Conservation (phyloP, 179 eudicot species). For the Amaranthus tricolor region DNA sequence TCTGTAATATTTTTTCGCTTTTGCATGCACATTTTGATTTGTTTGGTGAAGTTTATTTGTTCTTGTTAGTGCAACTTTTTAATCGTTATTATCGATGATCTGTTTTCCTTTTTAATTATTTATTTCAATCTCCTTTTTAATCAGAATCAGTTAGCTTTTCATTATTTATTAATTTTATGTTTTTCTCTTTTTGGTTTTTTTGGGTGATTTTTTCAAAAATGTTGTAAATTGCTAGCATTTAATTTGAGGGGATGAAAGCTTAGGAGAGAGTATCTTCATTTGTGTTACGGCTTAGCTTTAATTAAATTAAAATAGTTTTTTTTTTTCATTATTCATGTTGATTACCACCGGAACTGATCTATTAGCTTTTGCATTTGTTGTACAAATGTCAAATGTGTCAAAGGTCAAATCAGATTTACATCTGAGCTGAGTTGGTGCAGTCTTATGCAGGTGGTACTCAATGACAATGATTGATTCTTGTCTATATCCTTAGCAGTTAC, state of each 20-base stretch:
- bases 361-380: not conserved
- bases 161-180: not conserved
- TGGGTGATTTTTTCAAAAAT: not conserved
- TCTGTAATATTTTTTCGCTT: not conserved
- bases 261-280: not conserved
- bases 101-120: not conserved
- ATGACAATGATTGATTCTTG: too few species aligned
- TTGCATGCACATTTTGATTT: conserved; percentile 9
- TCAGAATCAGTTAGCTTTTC: not conserved
- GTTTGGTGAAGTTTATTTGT: too few species aligned
- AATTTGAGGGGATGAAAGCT: not conserved
- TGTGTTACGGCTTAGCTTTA: not conserved
- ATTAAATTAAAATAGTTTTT: not conserved
- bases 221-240: not conserved
- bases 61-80: too few species aligned
- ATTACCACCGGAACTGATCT: too few species aligned
- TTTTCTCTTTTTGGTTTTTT: not conserved
- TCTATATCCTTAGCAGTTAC: too few species aligned
- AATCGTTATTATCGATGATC: too few species aligned
- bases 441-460: too few species aligned
- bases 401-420: not conserved
- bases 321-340: too few species aligned
- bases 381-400: not conserved
- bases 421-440: too few species aligned
- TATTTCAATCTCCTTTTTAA: not conserved